phyloP scores from a whole-genome alignment of 2,329 filamentous ascomycete species.

The Zymoseptoria tritici region DNA sequence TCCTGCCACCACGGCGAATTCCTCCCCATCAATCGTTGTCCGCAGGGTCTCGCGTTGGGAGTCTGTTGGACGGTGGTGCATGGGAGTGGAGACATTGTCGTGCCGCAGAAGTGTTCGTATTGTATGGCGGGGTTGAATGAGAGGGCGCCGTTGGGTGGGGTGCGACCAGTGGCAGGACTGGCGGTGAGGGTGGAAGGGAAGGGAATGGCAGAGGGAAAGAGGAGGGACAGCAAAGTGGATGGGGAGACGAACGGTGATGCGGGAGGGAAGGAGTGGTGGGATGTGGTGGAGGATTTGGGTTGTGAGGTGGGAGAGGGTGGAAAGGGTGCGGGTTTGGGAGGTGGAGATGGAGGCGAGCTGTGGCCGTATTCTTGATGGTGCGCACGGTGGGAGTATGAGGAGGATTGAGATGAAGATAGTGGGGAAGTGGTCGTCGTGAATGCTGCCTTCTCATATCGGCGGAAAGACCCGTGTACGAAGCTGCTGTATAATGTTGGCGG shows the following conservation, averaged over 20 bases:
- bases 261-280: neutral
- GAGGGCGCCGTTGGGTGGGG: conserved; percentile 12
- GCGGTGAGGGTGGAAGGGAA: conserved; percentile 2
- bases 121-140: conserved; percentile 20
- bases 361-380: neutral
- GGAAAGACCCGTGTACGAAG: no score
- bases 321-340: neutral
- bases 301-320: no score
- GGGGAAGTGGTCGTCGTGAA: neutral
- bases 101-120: conserved; percentile 23
- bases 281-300: neutral
- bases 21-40: conserved; percentile 23
- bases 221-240: neutral
- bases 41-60: conserved; percentile 9
- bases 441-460: no score
- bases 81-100: conserved; percentile 19
- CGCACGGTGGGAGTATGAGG: neutral
- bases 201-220: neutral
- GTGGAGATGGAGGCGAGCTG: neutral
- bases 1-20: conserved; percentile 29
- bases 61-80: conserved; percentile 25
- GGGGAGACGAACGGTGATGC: neutral
- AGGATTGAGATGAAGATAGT: neutral
- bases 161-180: neutral
- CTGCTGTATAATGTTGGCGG: no score